Conservation (phyloP, 2,329 filamentous ascomycete genomes). For the Aspergillus sp. region DNA sequence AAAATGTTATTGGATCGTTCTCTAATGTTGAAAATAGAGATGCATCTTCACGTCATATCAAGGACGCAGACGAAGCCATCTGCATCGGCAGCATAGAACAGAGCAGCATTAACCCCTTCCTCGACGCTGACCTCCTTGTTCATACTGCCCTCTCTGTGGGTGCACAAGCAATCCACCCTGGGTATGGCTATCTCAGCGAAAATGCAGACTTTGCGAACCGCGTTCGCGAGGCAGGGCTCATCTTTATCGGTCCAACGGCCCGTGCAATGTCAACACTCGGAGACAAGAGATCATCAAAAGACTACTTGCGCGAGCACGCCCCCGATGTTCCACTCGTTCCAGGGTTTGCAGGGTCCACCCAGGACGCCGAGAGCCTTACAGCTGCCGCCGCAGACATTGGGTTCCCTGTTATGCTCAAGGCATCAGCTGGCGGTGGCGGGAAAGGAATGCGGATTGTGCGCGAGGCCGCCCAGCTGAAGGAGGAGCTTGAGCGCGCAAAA, state of each 20-base stretch:
- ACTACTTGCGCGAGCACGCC: constrained; percentile 5
- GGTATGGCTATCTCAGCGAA: constrained; percentile 38
- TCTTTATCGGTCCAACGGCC: constrained; percentile 33
- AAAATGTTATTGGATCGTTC: constrained; percentile 13
- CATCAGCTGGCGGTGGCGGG: constrained; percentile 49
- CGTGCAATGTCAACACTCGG: constrained; percentile 32
- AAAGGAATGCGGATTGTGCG: constrained; percentile 44
- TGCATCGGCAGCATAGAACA: constrained; percentile 22
- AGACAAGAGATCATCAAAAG: constrained; percentile 21
- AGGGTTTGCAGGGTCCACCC: constrained; percentile 22
- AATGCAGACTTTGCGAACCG: constrained; percentile 31
- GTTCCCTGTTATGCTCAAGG: constrained; percentile 49
- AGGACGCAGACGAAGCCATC: constrained; percentile 33
- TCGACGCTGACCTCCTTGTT: constrained; percentile 30
- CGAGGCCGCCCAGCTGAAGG: constrained; percentile 27
- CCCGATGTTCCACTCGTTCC: constrained; percentile 29
- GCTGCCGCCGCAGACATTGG: constrained; percentile 24
- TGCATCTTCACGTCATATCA: constrained; percentile 27
- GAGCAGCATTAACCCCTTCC: constrained; percentile 18
- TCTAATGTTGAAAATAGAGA: constrained; percentile 23
- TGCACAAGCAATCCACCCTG: constrained; percentile 32
- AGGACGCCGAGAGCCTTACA: constrained; percentile 20
- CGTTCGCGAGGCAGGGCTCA: constrained; percentile 27
- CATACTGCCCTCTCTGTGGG: constrained; percentile 19
- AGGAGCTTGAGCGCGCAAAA: constrained; percentile 38